A percentile compares a stretch with the other conserved stretches of the same genome.
These are phyloP conservation scores for Pseudopyricularia javanii DNA, from an alignment of 2,329 filamentous ascomycete species.

Conservation along the genomic window DNA sequence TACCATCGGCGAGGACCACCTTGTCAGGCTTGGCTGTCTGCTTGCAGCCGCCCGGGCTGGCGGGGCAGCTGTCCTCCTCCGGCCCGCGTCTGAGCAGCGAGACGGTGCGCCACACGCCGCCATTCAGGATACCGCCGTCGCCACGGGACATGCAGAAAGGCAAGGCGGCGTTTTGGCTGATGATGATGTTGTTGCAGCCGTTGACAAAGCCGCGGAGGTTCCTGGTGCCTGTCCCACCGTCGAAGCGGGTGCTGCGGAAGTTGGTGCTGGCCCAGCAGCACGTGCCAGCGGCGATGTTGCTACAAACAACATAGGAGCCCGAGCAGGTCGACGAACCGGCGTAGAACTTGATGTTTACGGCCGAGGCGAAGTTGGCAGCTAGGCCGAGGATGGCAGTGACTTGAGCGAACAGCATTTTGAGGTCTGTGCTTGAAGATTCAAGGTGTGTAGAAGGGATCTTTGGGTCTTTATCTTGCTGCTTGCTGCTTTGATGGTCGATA, in stretches of 20 bases:
- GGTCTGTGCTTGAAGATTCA: not conserved
- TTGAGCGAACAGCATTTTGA: not conserved
- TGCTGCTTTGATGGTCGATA: too few species aligned
- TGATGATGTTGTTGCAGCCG: not conserved
- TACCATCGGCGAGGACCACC: not conserved
- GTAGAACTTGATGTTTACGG: not conserved
- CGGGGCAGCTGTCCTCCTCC: not conserved
- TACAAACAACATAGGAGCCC: not conserved
- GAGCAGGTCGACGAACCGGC: not conserved
- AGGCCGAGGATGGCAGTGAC: not conserved
- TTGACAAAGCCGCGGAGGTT: not conserved
- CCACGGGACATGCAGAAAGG: constrained; percentile 1
- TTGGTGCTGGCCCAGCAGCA: not conserved
- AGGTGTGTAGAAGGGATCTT: not conserved
- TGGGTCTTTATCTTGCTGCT: not conserved
- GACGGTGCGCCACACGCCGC: not conserved
- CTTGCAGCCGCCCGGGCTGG: not conserved
- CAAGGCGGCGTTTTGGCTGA: not conserved
- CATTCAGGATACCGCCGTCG: not conserved
- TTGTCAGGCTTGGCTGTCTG: not conserved
- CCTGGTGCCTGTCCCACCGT: not conserved
- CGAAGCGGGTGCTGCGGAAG: not conserved
- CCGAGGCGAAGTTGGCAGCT: not conserved
- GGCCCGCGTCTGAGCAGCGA: not conserved
- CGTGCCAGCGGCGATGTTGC: not conserved